Percentiles rank a stretch among this genome's conserved stretches.
Conservation (phyloP, 2,329 filamentous ascomycete species). For the Trichoderma atroviride region DNA sequence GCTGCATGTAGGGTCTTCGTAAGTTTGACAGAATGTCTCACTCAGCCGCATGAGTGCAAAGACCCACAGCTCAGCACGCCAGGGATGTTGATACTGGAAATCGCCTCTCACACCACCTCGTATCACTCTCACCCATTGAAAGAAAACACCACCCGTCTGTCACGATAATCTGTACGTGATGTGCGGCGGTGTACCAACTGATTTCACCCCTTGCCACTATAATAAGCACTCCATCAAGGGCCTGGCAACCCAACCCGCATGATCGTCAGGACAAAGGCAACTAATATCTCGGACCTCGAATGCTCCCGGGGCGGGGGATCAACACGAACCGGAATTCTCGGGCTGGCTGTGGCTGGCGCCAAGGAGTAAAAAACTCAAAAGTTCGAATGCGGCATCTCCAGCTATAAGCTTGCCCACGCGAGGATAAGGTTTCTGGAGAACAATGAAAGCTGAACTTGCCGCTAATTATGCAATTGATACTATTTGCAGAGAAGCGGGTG, state of each 20-base stretch:
- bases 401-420: background rate
- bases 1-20: background rate
- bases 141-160: too few species aligned
- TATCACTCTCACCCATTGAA: background rate
- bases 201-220: background rate
- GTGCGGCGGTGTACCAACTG: too few species aligned
- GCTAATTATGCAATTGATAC: background rate
- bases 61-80: background rate
- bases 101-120: background rate
- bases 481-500: background rate
- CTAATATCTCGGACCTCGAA: background rate
- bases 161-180: too few species aligned
- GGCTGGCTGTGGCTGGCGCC: background rate
- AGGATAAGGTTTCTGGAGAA: background rate
- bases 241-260: background rate
- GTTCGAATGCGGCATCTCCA: constrained; percentile 2
- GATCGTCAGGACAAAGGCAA: background rate
- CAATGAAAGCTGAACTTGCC: background rate
- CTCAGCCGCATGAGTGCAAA: background rate
- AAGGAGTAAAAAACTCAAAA: background rate
- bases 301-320: background rate
- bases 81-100: background rate
- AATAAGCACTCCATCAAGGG: background rate
- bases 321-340: constrained; percentile 15
- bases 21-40: background rate